phyloP scores from a whole-genome alignment of 1,139 yeast species.

The Scheffersomyces stambukii region DNA sequence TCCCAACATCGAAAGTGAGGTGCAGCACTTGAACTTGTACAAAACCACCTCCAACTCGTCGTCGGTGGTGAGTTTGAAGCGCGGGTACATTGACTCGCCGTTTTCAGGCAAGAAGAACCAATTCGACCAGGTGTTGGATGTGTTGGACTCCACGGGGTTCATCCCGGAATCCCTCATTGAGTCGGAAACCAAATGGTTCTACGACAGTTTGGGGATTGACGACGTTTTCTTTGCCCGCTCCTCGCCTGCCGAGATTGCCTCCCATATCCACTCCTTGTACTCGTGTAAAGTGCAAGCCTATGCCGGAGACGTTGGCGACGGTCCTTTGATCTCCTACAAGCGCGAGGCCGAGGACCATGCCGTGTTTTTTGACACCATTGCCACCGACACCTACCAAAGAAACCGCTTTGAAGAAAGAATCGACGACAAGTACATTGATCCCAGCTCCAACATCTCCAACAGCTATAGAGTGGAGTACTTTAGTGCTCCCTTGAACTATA shows the following conservation, averaged over 20 bases:
- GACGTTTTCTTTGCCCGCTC: slow-evolving; percentile 90
- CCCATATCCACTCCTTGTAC: slow-evolving; percentile 81
- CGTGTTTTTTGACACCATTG: slow-evolving; percentile 77
- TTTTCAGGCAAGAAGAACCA: slow-evolving; percentile 82
- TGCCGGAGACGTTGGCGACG: slow-evolving; percentile 28
- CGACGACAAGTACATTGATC: slow-evolving; percentile 75
- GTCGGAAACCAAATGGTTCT: slow-evolving; percentile 86
- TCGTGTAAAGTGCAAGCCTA: slow-evolving; percentile 92
- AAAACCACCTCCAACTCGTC: slow-evolving; percentile 24
- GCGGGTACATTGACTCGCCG: slow-evolving; percentile 70
- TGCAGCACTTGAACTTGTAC: slow-evolving; percentile 9
- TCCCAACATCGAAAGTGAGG: slow-evolving; percentile 12
- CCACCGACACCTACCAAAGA: slow-evolving; percentile 29
- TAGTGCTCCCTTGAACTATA: slow-evolving; percentile 59
- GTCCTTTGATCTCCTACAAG: slow-evolving; percentile 65
- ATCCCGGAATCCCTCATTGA: slow-evolving; percentile 87
- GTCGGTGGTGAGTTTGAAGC: slow-evolving; percentile 32
- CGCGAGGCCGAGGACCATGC: slow-evolving; percentile 84
- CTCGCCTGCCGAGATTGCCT: slow-evolving; percentile 72
- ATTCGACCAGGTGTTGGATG: slow-evolving; percentile 76
- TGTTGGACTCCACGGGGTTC: slow-evolving; percentile 78
- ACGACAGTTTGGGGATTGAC: slow-evolving; percentile 82
- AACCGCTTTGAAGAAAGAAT: slow-evolving; percentile 60
- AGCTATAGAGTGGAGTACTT: slow-evolving; percentile 80
- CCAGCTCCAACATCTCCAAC: slow-evolving; percentile 36